Percentiles rank a stretch among this genome's conserved stretches.
Conservation (phyloP, 2,329 filamentous ascomycete species). For the Xylariomycetidae sp. region DNA sequence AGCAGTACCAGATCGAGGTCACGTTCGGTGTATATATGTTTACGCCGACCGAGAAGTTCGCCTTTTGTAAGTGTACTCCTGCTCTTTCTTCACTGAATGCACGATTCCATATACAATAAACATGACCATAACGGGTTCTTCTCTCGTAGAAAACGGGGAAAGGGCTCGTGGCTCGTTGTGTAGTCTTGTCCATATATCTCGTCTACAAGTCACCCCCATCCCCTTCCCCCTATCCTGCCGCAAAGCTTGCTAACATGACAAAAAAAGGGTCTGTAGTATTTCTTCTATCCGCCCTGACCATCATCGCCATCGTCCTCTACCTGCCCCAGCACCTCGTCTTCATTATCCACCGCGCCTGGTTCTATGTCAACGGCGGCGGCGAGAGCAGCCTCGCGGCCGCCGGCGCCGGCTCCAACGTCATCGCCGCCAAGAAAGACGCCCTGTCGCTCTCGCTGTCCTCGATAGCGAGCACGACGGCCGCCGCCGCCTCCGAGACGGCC, state of each 20-base stretch:
- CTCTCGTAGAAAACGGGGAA: no score
- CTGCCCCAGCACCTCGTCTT: slow-evolving; percentile 85
- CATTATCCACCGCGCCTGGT: slow-evolving; percentile 81
- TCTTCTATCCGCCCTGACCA: slow-evolving; percentile 79
- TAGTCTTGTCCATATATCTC: background rate
- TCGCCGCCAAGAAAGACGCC: slow-evolving; percentile 38
- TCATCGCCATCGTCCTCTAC: slow-evolving; percentile 85
- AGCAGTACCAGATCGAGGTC: slow-evolving; percentile 98
- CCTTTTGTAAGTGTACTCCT: slow-evolving; percentile 72
- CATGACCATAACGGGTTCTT: slow-evolving; percentile 6
- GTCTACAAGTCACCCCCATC: slow-evolving; percentile 1
- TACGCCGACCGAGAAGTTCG: slow-evolving; percentile 90
- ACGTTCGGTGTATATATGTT: slow-evolving; percentile 97
- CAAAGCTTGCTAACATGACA: slow-evolving; percentile 2
- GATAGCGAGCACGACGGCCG: slow-evolving; percentile 19
- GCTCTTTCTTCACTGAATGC: background rate
- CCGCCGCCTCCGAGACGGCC: slow-evolving; percentile 22
- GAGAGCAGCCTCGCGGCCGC: slow-evolving; percentile 12
- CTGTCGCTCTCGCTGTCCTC: slow-evolving; percentile 34
- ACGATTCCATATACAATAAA: background rate
- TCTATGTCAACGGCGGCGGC: slow-evolving; percentile 87
- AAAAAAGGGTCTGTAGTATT: slow-evolving; percentile 80
- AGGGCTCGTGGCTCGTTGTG: slow-evolving; percentile 90
- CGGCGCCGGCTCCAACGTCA: slow-evolving; percentile 32
- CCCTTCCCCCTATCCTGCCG: no score